Evolutionary conservation across 371 early-diverging fungal species (phyloP).

Genomic region (Mortierella sp.): DNA sequence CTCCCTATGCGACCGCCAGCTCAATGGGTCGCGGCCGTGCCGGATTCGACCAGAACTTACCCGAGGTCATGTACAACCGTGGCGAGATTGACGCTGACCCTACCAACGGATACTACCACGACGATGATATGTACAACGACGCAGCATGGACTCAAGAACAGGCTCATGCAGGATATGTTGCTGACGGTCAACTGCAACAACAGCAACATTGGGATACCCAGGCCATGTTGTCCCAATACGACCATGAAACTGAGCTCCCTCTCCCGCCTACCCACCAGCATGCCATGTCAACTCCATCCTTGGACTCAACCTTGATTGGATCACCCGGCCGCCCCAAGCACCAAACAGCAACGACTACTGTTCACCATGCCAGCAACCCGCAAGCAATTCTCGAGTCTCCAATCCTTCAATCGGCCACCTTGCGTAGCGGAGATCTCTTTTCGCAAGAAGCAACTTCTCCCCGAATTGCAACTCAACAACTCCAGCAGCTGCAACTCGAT

Average conservation of each 20-base stretch:
- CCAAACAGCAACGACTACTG: neutral
- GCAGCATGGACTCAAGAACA: constrained; percentile 1
- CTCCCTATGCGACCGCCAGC: constrained; percentile 21
- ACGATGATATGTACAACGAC: constrained; percentile 12
- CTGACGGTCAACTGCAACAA: neutral
- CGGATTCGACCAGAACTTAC: constrained; percentile 40
- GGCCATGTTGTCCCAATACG: neutral
- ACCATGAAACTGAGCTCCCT: neutral
- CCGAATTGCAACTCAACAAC: constrained; percentile 11
- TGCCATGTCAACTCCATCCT: neutral
- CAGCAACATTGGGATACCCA: constrained; percentile 8
- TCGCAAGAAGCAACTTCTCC: constrained; percentile 18
- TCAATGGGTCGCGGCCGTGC: constrained; percentile 18
- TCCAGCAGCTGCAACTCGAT: neutral
- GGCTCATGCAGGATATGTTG: constrained; percentile 3
- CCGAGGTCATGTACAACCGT: constrained; percentile 38
- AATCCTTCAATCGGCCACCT: constrained; percentile 16
- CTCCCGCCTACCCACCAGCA: neutral
- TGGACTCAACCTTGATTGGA: constrained; percentile 3
- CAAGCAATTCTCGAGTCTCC: constrained; percentile 36
- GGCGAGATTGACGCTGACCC: constrained; percentile 1
- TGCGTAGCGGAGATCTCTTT: constrained; percentile 43
- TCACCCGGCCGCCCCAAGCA: neutral
- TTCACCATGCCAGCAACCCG: constrained; percentile 14
- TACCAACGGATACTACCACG: constrained; percentile 29